Evolutionary conservation across 768 basidiomycete species (phyloP).

Genomic region (Termitomyces sp.): DNA sequence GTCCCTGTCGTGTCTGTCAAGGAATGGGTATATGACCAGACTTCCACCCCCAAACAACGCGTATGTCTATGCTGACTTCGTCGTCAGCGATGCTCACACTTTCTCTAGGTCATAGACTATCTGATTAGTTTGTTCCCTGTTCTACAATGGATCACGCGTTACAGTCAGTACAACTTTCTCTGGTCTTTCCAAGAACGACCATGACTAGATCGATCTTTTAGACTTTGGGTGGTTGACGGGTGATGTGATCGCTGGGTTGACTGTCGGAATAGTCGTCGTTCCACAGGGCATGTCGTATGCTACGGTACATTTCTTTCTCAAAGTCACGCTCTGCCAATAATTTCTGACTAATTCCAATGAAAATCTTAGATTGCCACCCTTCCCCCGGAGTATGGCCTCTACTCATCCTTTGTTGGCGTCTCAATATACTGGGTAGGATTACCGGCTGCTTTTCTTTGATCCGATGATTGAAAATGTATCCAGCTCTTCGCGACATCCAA

Average conservation of each 20-base stretch:
- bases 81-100: background rate
- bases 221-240: slow-evolving; percentile 80
- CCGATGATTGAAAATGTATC: background rate
- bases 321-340: background rate
- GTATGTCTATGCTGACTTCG: slow-evolving; percentile 33
- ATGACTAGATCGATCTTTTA: slow-evolving; percentile 20
- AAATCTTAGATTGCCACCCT: slow-evolving; percentile 72
- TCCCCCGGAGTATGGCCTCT: slow-evolving; percentile 84
- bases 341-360: background rate
- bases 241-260: slow-evolving; percentile 87
- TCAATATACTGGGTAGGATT: slow-evolving; percentile 72
- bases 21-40: slow-evolving; percentile 45
- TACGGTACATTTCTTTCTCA: slow-evolving; percentile 35
- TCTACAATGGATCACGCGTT: slow-evolving; percentile 78
- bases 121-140: slow-evolving; percentile 80
- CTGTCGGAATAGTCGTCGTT: slow-evolving; percentile 93
- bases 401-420: slow-evolving; percentile 90
- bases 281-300: slow-evolving; percentile 95
- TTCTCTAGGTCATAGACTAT: slow-evolving; percentile 57
- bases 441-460: background rate
- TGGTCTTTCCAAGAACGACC: background rate
- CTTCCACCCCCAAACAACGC: slow-evolving; percentile 42
- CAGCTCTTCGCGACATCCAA: slow-evolving; percentile 96
- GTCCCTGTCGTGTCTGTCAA: slow-evolving; percentile 58
- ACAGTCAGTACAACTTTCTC: slow-evolving; percentile 52